phyloP scores from a whole-genome alignment of 352 stramenopile species.

The Phytophthora multivora region DNA sequence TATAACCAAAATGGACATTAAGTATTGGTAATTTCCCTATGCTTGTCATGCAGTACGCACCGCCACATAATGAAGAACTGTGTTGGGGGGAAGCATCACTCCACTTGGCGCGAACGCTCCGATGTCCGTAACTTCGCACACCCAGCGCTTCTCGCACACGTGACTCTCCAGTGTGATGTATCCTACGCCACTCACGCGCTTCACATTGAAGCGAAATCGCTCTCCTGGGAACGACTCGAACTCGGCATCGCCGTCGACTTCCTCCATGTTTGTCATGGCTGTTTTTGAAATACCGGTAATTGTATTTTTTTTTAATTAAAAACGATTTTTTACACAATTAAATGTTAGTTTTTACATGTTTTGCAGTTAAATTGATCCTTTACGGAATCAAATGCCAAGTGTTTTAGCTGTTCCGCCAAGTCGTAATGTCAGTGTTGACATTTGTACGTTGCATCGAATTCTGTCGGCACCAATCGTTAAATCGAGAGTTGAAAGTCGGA shows the following conservation, averaged over 20 bases:
- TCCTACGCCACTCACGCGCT: not conserved
- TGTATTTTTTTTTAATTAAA: too few species aligned
- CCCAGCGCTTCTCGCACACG: constrained; percentile 13
- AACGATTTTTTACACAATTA: not conserved
- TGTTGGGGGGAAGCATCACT: constrained; percentile 14
- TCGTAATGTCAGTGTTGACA: constrained; percentile 11
- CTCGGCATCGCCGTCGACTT: constrained; percentile 15
- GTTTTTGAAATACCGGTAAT: not conserved
- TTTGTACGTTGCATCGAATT: constrained; percentile 6
- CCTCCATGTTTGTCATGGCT: constrained; percentile 24
- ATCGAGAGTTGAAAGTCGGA: constrained; percentile 24
- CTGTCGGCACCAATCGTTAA: constrained; percentile 31
- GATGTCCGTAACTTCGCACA: constrained; percentile 15
- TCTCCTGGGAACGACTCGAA: constrained; percentile 22
- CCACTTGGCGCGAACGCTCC: constrained; percentile 7
- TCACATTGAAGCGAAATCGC: constrained; percentile 22
- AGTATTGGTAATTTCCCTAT: not conserved
- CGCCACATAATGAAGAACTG: constrained; percentile 24
- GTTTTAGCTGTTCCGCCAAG: constrained; percentile 10
- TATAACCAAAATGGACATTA: not conserved
- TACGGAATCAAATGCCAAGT: too few species aligned
- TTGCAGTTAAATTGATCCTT: not conserved
- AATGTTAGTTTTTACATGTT: not conserved
- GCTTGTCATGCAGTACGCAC: constrained; percentile 6
- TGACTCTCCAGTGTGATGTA: constrained; percentile 13